Conservation (phyloP, 768 basidiomycete species). For the Nevesoporus exiguus region DNA sequence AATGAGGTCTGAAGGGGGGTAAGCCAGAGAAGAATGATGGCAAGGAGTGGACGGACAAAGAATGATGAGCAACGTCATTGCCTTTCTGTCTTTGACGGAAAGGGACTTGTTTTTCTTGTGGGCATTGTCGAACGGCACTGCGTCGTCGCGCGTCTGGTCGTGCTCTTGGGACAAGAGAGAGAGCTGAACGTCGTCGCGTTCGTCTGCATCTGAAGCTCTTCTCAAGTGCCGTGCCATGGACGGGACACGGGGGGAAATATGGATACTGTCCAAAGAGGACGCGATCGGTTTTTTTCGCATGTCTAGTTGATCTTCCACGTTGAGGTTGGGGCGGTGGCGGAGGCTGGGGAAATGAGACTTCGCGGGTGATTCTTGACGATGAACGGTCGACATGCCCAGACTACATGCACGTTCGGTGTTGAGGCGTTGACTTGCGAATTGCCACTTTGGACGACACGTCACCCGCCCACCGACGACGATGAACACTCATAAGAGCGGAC, state of each 20-base stretch:
- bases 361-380: slow-evolving; percentile 24
- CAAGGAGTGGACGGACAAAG: slow-evolving; percentile 62
- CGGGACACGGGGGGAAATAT: slow-evolving; percentile 53
- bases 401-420: slow-evolving; percentile 3
- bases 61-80: slow-evolving; percentile 80
- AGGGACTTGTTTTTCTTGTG: slow-evolving; percentile 46
- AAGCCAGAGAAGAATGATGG: slow-evolving; percentile 11
- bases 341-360: slow-evolving; percentile 25
- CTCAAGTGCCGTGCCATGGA: slow-evolving; percentile 36
- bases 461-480: not conserved
- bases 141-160: slow-evolving; percentile 44
- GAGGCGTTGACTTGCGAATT: slow-evolving; percentile 6
- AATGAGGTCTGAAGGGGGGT: slow-evolving; percentile 52
- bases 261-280: slow-evolving; percentile 57
- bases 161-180: slow-evolving; percentile 53
- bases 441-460: slow-evolving; percentile 19
- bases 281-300: slow-evolving; percentile 48
- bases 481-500: not conserved
- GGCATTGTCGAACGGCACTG: slow-evolving; percentile 31
- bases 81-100: slow-evolving; percentile 74
- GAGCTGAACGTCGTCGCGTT: slow-evolving; percentile 58
- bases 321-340: slow-evolving; percentile 32
- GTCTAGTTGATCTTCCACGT: slow-evolving; percentile 37
- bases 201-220: slow-evolving; percentile 23
- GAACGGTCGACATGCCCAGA: slow-evolving; percentile 20